These are phyloP conservation scores for Starmera amethionina DNA, from an alignment of 805 yeast genomes.

Conservation along the genomic window DNA sequence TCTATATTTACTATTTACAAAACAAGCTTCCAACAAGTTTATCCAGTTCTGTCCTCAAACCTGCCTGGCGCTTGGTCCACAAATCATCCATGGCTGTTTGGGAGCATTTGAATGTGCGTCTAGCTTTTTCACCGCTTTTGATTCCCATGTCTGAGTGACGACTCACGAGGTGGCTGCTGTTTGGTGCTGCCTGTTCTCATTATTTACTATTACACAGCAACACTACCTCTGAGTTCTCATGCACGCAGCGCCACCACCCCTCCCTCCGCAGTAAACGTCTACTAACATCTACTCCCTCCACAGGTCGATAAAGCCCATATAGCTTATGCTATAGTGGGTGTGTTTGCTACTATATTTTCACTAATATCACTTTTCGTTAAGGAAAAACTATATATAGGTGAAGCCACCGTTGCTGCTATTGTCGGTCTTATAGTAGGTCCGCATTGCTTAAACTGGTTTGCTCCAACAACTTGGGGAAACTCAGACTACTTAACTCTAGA, in stretches of 20 bases:
- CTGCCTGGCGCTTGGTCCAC: no score
- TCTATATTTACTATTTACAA: no score
- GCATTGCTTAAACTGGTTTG: conserved; percentile 72
- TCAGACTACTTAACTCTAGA: conserved; percentile 76
- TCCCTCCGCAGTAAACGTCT: neutral
- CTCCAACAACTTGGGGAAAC: conserved; percentile 81
- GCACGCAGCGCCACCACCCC: no score
- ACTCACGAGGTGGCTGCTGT: no score
- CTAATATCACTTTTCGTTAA: conserved; percentile 73
- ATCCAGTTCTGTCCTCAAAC: no score
- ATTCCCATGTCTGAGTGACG: no score
- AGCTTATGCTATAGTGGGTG: conserved; percentile 82
- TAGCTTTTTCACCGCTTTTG: neutral
- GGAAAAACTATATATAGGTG: conserved; percentile 80
- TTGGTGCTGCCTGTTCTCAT: no score
- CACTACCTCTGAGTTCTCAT: no score
- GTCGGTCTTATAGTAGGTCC: conserved; percentile 89
- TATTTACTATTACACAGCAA: no score
- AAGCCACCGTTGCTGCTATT: conserved; percentile 80
- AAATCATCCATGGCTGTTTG: conserved; percentile 2
- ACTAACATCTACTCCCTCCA: neutral
- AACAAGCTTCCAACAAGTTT: no score
- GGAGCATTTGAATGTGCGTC: conserved; percentile 4
- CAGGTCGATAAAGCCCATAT: conserved; percentile 60
- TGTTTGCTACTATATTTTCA: conserved; percentile 73